These are phyloP conservation scores for Colletotrichum orchidophilum DNA, from an alignment of 2,329 filamentous ascomycete genomes.

Conservation along the genomic window DNA sequence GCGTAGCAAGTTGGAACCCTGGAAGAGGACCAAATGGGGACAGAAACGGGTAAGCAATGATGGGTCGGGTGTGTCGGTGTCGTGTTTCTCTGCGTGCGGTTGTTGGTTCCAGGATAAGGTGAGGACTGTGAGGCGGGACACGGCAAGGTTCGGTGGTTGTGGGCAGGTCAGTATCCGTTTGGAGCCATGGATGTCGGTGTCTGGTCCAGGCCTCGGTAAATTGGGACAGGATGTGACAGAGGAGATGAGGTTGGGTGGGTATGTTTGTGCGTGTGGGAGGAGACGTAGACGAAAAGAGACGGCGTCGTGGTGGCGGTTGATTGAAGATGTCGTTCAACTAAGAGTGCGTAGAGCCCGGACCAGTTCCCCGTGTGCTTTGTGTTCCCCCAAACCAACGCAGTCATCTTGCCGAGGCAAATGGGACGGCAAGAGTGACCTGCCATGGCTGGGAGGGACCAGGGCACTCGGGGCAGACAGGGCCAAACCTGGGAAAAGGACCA, in stretches of 20 bases:
- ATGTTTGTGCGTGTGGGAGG: background rate
- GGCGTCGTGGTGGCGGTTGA: conserved; percentile 16
- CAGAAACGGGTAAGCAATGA: conserved; percentile 1
- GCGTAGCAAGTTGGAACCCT: conserved; percentile 4
- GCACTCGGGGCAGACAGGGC: background rate
- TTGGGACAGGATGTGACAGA: conserved; percentile 5
- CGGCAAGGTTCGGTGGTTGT: background rate
- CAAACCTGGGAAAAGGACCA: background rate
- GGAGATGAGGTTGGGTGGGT: background rate
- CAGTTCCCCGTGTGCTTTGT: conserved; percentile 26
- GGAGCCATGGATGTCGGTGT: background rate
- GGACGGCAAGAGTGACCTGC: conserved; percentile 9
- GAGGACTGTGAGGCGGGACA: background rate
- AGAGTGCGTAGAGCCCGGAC: conserved; percentile 23
- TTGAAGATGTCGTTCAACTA: conserved; percentile 34
- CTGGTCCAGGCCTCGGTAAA: background rate
- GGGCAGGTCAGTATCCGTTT: background rate
- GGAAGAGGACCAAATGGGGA: background rate
- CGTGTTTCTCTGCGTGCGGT: background rate
- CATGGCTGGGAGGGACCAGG: background rate
- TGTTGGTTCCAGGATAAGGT: background rate
- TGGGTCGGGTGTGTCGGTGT: conserved; percentile 8
- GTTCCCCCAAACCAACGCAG: conserved; percentile 8
- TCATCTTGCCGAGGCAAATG: conserved; percentile 14
- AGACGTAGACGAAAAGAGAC: background rate